Conservation (phyloP, 306 rosid genomes). For the Prunus armeniaca region DNA sequence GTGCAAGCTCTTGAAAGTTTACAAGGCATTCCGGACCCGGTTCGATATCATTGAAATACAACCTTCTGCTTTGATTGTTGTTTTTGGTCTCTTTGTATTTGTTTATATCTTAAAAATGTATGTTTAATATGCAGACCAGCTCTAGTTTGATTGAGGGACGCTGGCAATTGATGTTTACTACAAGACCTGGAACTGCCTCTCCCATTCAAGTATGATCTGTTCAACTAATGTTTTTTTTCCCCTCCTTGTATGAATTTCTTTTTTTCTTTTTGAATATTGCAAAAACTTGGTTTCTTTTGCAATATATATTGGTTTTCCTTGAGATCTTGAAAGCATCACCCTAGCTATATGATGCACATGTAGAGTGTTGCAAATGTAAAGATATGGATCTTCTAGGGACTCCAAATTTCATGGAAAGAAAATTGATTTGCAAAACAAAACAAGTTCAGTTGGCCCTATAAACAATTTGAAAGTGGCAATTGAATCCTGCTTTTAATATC, state of each 20-base stretch:
- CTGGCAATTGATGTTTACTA: slow-evolving; percentile 90
- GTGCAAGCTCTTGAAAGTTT: slow-evolving; percentile 62
- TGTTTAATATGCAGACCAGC: slow-evolving; percentile 51
- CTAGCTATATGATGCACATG: background rate
- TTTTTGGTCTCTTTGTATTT: background rate
- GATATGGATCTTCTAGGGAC: background rate
- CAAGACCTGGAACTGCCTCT: slow-evolving; percentile 92
- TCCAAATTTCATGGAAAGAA: background rate
- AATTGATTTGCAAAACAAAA: background rate
- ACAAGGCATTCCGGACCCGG: slow-evolving; percentile 82
- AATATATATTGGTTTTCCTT: background rate
- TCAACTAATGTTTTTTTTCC: background rate
- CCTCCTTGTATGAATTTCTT: background rate
- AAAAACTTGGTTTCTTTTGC: background rate
- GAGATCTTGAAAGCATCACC: background rate
- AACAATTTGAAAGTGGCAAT: background rate
- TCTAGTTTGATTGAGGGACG: slow-evolving; percentile 81
- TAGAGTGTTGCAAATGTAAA: background rate
- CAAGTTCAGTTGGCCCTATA: background rate
- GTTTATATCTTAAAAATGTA: background rate
- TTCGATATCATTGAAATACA: slow-evolving; percentile 21
- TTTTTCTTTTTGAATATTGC: background rate
- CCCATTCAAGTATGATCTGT: slow-evolving; percentile 64
- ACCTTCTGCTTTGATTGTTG: background rate
- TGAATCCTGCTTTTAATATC: background rate